phyloP scores from a whole-genome alignment of 495 filamentous ascomycete genomes.

The Penicillium bovifimosum region DNA sequence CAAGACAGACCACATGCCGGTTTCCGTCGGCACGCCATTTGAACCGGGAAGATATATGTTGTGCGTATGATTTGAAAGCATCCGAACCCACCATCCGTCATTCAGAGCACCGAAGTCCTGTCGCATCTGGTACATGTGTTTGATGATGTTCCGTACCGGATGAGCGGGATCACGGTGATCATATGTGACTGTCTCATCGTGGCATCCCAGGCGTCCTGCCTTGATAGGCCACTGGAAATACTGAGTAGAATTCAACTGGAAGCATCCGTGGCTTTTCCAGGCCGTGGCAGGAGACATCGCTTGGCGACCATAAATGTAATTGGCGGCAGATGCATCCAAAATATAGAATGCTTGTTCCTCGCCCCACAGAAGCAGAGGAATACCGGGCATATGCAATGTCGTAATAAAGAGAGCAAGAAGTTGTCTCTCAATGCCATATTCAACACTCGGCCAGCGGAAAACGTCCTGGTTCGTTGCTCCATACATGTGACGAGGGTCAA shows the following conservation, averaged over 20 bases:
- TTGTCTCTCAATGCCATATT: slow-evolving; percentile 56
- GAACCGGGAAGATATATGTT: slow-evolving; percentile 50
- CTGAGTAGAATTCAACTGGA: slow-evolving; percentile 48
- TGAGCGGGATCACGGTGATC: slow-evolving; percentile 69
- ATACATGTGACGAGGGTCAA: slow-evolving; percentile 68
- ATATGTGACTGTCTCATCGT: slow-evolving; percentile 51
- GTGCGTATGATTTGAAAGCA: slow-evolving; percentile 55
- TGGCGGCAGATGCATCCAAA: slow-evolving; percentile 59
- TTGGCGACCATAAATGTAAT: slow-evolving; percentile 68
- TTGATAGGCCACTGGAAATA: slow-evolving; percentile 58
- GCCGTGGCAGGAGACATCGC: slow-evolving; percentile 61
- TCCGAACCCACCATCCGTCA: slow-evolving; percentile 57
- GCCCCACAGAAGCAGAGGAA: slow-evolving; percentile 61
- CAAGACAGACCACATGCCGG: slow-evolving; percentile 62
- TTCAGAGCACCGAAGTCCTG: slow-evolving; percentile 55
- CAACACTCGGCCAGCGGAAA: slow-evolving; percentile 65
- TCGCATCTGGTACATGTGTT: slow-evolving; percentile 61
- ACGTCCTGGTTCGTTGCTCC: slow-evolving; percentile 70
- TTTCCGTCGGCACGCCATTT: slow-evolving; percentile 50
- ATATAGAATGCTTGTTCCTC: slow-evolving; percentile 69
- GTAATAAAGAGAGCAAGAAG: slow-evolving; percentile 60
- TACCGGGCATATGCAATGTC: slow-evolving; percentile 60
- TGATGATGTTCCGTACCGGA: slow-evolving; percentile 60
- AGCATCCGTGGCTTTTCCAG: slow-evolving; percentile 68
- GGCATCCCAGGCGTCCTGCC: slow-evolving; percentile 50